These are phyloP conservation scores for Plenodomus tracheiphilus DNA, from an alignment of 2,329 filamentous ascomycete species.

Conservation along the genomic window DNA sequence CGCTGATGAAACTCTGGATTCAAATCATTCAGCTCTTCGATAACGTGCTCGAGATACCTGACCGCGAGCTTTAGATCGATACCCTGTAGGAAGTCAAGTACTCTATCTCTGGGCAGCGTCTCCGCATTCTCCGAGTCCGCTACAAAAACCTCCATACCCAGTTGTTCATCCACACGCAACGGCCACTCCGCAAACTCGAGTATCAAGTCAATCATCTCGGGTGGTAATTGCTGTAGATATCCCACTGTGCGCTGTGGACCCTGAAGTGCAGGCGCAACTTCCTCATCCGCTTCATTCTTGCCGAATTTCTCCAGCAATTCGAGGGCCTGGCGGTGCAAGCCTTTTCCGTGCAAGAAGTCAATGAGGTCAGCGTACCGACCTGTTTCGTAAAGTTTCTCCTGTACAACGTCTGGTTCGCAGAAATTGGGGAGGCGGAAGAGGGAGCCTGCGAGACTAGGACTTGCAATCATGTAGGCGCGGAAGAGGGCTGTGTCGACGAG, in stretches of 20 bases:
- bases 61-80: constrained; percentile 75
- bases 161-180: constrained; percentile 67
- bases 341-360: constrained; percentile 97
- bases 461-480: constrained; percentile 90
- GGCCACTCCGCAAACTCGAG: constrained; percentile 93
- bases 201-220: constrained; percentile 86
- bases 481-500: constrained; percentile 94
- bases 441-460: constrained; percentile 80
- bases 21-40: constrained; percentile 80
- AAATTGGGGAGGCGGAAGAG: constrained; percentile 97
- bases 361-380: constrained; percentile 90
- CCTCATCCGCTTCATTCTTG: constrained; percentile 52
- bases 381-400: constrained; percentile 86
- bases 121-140: constrained; percentile 95
- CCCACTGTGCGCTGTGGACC: constrained; percentile 82
- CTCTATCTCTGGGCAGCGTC: constrained; percentile 74
- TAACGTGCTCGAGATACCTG: constrained; percentile 86
- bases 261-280: constrained; percentile 61
- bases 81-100: constrained; percentile 72
- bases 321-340: constrained; percentile 83
- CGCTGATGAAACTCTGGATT: constrained; percentile 86
- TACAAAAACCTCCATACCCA: constrained; percentile 91
- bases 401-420: constrained; percentile 93
- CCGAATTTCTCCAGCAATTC: constrained; percentile 83
- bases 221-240: constrained; percentile 87